These are phyloP conservation scores for Diutina catenulata DNA, from an alignment of 1,139 yeast species.

Conservation along the genomic window DNA sequence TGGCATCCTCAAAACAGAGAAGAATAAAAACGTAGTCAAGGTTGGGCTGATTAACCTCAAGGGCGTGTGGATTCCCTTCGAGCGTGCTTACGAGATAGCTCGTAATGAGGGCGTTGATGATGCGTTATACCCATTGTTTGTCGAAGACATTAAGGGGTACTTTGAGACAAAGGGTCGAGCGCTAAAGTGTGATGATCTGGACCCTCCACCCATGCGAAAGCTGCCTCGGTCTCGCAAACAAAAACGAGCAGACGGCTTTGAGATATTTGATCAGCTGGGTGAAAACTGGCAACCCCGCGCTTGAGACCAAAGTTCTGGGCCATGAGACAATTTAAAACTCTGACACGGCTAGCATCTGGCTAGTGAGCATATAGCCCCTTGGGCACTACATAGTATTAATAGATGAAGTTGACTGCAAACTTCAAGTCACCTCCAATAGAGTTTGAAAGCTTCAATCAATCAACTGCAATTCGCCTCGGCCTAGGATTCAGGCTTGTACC, in stretches of 20 bases:
- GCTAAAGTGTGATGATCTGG: neutral
- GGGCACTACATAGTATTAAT: too few relatives aligned
- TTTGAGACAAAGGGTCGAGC: neutral
- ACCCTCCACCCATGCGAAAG: neutral
- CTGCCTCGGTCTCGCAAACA: neutral
- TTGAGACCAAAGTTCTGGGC: too few relatives aligned
- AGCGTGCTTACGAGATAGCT: slow-evolving; percentile 40
- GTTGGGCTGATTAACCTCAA: slow-evolving; percentile 43
- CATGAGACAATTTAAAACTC: too few relatives aligned
- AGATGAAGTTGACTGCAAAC: too few relatives aligned
- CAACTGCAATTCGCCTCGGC: too few relatives aligned
- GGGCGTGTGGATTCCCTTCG: slow-evolving; percentile 49
- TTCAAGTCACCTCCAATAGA: too few relatives aligned
- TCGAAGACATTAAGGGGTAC: slow-evolving; percentile 20
- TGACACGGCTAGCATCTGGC: too few relatives aligned
- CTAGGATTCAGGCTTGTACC: too few relatives aligned
- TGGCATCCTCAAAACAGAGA: slow-evolving; percentile 41
- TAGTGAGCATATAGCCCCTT: too few relatives aligned
- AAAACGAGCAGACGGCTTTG: neutral
- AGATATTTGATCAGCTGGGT: too few relatives aligned
- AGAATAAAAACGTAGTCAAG: slow-evolving; percentile 31
- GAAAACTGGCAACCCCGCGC: too few relatives aligned
- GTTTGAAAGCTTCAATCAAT: too few relatives aligned
- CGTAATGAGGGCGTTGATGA: slow-evolving; percentile 32
- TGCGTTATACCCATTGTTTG: slow-evolving; percentile 33